Base-by-base conservation (phyloP, 768 basidiomycete genomes). In the Mrakia frigida region DNA sequence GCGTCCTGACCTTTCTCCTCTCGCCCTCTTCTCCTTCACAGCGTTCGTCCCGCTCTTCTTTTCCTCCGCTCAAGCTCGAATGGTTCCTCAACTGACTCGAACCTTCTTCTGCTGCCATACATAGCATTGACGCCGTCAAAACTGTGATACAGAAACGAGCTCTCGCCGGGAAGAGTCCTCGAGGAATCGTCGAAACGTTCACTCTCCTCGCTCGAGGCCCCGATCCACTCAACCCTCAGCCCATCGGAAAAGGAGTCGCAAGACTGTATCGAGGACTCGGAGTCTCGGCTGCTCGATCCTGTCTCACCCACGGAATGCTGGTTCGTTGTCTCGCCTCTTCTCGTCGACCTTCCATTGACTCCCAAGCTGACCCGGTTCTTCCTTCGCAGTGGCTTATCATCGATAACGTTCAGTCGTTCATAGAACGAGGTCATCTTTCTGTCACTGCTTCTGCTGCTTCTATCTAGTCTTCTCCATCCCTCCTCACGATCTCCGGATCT, bases 101-200 rank as follows among this genome's bases (percentile, higher is more conserved):
- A 23, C 56, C n/a, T 75, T 25, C 18, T 60, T 68, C 65, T 31
- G 1, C 28, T 35, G n/a, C 43, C 46, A 59, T 53, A 14, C 39
- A 28, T 33, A 56, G 37, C 41, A 50, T 46, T 43, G 60, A 35
- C 50, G 41, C 63, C 23, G 35, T 76, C 52, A 56, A 96, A 87
- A 98, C 95, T 0, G 96, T 95, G 84, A 87, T 95, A n/a, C 95
- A 98, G 83, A 92, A 95, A 83, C 89, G 95, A 72, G 90, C 93
- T 35, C 85, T 98, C 71, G 90, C 93, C 7, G 92, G 92, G 65
- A 87, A 91, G 78, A 86, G 85, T 71, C 89, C 90, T 78, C 89
- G 92, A 74, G 88, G 90, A 71, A 86, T 90, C 41, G 86, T 86
- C 80, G 90, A 90, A 82, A 78, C 77, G 5, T 53, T 78, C 59